These are phyloP conservation scores for Entonaema liquescens DNA, from an alignment of 495 filamentous ascomycete genomes.

Conservation along the genomic window DNA sequence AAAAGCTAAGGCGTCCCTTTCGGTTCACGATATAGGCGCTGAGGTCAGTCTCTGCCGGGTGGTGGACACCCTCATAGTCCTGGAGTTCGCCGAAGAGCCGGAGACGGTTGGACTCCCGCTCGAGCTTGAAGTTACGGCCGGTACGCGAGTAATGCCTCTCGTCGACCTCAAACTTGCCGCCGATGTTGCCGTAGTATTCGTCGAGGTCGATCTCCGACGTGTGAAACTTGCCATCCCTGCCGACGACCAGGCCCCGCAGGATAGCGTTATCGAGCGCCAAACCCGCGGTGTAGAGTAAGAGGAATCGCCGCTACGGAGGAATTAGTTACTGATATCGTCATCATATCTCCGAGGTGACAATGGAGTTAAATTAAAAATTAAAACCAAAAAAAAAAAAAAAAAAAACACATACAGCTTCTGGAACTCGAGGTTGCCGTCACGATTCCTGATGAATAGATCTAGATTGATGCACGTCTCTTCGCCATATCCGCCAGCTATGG, in stretches of 20 bases:
- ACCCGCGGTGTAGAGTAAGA: conserved; percentile 26
- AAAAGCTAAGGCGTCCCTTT: conserved; percentile 21
- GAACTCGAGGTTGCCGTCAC: conserved; percentile 31
- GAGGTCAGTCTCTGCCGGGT: conserved; percentile 27
- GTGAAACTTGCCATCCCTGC: conserved; percentile 29
- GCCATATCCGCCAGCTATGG: conserved; percentile 9
- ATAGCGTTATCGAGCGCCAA: conserved; percentile 15
- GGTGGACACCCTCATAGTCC: conserved; percentile 24
- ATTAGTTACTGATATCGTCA: conserved; percentile 3
- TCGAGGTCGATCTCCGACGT: conserved; percentile 32
- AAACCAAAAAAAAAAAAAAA: background rate
- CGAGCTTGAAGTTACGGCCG: conserved; percentile 24
- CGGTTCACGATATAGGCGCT: conserved; percentile 24
- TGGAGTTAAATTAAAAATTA: background rate
- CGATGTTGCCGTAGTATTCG: conserved; percentile 35
- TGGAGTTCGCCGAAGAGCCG: conserved; percentile 26
- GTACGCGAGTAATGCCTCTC: conserved; percentile 27
- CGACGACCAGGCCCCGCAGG: conserved; percentile 24
- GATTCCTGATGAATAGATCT: conserved; percentile 33
- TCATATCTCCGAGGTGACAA: background rate
- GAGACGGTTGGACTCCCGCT: conserved; percentile 11
- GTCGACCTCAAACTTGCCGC: conserved; percentile 28
- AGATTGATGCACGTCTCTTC: conserved; percentile 31
- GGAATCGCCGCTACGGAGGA: conserved; percentile 22
- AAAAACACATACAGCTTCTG: conserved; percentile 26